Percentiles rank a stretch among this genome's conserved stretches.
phyloP scores from a whole-genome alignment of 108 stramenopile species.

The Pseudonitzschia multistriata region DNA sequence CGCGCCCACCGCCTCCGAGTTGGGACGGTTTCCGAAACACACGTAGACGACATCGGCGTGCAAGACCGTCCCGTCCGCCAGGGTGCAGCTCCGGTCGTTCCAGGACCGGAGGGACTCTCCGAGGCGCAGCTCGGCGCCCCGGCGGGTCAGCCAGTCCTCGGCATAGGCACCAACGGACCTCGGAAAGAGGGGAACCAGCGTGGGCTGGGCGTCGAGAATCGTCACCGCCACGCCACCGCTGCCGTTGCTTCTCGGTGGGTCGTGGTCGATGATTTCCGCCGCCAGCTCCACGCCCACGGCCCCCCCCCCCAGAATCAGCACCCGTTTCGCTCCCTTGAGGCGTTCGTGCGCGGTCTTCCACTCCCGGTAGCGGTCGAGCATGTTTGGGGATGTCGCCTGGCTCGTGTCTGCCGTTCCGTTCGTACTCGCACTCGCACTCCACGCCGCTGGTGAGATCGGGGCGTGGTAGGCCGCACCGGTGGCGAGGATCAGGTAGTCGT shows the following conservation, averaged over 20 bases:
- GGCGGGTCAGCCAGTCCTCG: background rate
- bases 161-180: constrained; percentile 12
- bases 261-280: constrained; percentile 32
- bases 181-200: constrained; percentile 25
- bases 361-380: background rate
- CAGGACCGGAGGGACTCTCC: constrained; percentile 21
- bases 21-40: constrained; percentile 29
- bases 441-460: constrained; percentile 28
- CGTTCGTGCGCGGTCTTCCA: constrained; percentile 14
- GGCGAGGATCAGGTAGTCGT: constrained; percentile 36
- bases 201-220: constrained; percentile 14
- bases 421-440: background rate
- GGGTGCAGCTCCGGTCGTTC: constrained; percentile 23
- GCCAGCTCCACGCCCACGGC: constrained; percentile 39
- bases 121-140: constrained; percentile 14
- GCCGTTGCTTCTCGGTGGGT: background rate
- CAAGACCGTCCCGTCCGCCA: constrained; percentile 30
- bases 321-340: background rate
- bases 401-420: background rate
- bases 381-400: background rate
- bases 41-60: constrained; percentile 31
- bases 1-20: constrained; percentile 13
- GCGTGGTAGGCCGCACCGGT: constrained; percentile 25
- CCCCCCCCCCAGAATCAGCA: constrained; percentile 32
- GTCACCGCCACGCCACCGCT: constrained; percentile 1